A percentile compares a stretch with the other conserved stretches of the same genome.
These are phyloP conservation scores for Grifola frondosa DNA, from an alignment of 1,284 basidiomycete genomes.

Conservation along the genomic window DNA sequence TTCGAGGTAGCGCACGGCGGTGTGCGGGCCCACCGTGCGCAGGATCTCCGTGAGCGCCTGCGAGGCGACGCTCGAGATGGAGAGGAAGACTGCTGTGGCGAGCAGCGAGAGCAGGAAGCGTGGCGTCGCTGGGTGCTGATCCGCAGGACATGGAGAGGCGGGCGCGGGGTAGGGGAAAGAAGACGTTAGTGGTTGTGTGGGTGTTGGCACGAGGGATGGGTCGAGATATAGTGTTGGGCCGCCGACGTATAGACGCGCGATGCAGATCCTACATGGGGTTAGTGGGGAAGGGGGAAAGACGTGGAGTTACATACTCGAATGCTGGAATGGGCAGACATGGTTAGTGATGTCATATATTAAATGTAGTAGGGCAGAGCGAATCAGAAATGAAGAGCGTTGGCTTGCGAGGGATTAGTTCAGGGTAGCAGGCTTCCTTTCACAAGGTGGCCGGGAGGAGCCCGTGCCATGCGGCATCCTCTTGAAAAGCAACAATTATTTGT, in stretches of 20 bases:
- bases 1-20: constrained; percentile 75
- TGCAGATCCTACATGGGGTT: too few relatives aligned
- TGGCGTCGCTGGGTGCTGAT: constrained; percentile 75
- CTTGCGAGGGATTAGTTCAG: constrained; percentile 8
- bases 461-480: constrained; percentile 1
- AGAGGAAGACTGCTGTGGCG: constrained; percentile 84
- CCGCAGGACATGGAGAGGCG: constrained; percentile 36
- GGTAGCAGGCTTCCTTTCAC: too few relatives aligned
- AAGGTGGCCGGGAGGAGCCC: too few relatives aligned
- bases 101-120: constrained; percentile 84
- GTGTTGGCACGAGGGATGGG: constrained; percentile 63
- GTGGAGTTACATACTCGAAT: constrained; percentile 52
- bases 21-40: constrained; percentile 77
- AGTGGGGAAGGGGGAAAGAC: too few relatives aligned
- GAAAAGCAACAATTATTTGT: constrained; percentile 6
- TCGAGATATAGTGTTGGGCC: constrained; percentile 73
- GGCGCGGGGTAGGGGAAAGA: constrained; percentile 40
- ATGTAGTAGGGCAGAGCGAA: background rate
- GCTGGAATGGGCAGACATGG: constrained; percentile 6
- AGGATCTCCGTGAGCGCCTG: constrained; percentile 75
- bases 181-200: constrained; percentile 68
- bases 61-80: constrained; percentile 75
- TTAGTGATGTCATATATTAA: background rate
- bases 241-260: constrained; percentile 84
- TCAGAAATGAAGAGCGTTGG: background rate